phyloP scores from a whole-genome alignment of 1,284 basidiomycete genomes.

The Singerocomus rubriflavus region DNA sequence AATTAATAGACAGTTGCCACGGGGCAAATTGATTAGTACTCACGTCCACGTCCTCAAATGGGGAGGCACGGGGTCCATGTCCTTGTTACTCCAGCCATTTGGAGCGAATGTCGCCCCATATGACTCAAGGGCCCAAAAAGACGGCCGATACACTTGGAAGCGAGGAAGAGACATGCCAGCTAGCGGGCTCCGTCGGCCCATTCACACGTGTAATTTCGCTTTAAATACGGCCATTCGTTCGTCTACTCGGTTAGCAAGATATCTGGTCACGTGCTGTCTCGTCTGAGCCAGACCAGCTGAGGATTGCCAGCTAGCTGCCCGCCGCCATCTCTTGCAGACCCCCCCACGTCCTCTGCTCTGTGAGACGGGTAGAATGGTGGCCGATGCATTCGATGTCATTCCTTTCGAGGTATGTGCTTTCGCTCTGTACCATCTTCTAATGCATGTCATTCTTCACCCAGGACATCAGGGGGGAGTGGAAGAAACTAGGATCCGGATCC shows the following conservation, averaged over 20 bases:
- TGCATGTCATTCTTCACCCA: conserved; percentile 31
- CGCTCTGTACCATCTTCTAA: neutral
- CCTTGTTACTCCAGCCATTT: conserved; percentile 64
- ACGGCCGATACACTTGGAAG: conserved; percentile 7
- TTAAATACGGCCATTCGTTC: no score
- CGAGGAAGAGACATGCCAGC: conserved; percentile 6
- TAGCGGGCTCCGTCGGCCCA: neutral
- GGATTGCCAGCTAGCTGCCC: neutral
- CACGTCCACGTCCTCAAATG: conserved; percentile 57
- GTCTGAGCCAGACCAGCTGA: conserved; percentile 15
- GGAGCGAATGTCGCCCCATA: conserved; percentile 48
- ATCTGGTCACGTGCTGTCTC: conserved; percentile 25
- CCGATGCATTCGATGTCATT: conserved; percentile 79
- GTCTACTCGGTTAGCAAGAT: no score
- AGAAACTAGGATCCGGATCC: conserved; percentile 84
- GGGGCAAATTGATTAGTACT: neutral
- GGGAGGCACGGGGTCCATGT: conserved; percentile 70
- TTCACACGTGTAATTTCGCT: neutral
- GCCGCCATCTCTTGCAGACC: neutral
- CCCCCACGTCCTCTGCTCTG: neutral
- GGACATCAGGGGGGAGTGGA: conserved; percentile 89
- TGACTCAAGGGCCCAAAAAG: conserved; percentile 42
- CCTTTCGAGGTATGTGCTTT: conserved; percentile 61
- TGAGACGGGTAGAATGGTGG: conserved; percentile 23
- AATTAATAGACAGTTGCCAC: neutral